A percentile compares a stretch with the other conserved stretches of the same genome.
Conservation (phyloP, 2,329 filamentous ascomycete species). For the Paecilomyces variotii region DNA sequence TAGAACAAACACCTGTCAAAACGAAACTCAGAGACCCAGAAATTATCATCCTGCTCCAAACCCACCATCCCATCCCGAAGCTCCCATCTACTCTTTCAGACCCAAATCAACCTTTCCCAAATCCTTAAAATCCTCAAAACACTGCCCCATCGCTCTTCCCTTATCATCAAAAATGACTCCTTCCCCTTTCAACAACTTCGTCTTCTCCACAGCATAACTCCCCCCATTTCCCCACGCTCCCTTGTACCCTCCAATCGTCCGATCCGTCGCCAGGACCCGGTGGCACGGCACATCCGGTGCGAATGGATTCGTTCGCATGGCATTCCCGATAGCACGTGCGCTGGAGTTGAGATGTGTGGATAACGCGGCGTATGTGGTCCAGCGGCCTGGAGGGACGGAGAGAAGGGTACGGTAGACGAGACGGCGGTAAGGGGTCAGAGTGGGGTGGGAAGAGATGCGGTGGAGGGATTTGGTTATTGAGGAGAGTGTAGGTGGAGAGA, state of each 20-base stretch:
- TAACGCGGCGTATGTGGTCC: constrained; percentile 71
- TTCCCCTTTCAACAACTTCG: constrained; percentile 33
- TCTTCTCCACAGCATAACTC: constrained; percentile 34
- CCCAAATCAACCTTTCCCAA: constrained; percentile 5
- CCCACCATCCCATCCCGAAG: too few species aligned
- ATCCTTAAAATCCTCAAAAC: constrained; percentile 25
- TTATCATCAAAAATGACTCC: constrained; percentile 38
- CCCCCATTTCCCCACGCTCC: constrained; percentile 43
- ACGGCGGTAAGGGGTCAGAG: constrained; percentile 44
- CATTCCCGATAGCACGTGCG: constrained; percentile 69
- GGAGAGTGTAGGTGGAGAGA: neutral
- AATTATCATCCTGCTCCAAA: too few species aligned
- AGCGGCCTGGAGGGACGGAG: constrained; percentile 65
- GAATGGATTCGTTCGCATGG: constrained; percentile 70
- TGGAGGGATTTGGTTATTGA: constrained; percentile 21
- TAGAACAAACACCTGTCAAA: too few species aligned
- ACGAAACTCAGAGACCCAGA: too few species aligned
- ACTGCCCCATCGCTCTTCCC: constrained; percentile 28
- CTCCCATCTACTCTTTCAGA: neutral
- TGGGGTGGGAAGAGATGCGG: constrained; percentile 36
- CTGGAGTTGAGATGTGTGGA: constrained; percentile 61
- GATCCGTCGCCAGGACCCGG: constrained; percentile 66
- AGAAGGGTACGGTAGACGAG: constrained; percentile 63
- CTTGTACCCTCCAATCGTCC: constrained; percentile 47
- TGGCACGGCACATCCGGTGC: constrained; percentile 77